These are phyloP conservation scores for Rhodotorula sp. DNA, from an alignment of 1,284 basidiomycete species.

Conservation along the genomic window DNA sequence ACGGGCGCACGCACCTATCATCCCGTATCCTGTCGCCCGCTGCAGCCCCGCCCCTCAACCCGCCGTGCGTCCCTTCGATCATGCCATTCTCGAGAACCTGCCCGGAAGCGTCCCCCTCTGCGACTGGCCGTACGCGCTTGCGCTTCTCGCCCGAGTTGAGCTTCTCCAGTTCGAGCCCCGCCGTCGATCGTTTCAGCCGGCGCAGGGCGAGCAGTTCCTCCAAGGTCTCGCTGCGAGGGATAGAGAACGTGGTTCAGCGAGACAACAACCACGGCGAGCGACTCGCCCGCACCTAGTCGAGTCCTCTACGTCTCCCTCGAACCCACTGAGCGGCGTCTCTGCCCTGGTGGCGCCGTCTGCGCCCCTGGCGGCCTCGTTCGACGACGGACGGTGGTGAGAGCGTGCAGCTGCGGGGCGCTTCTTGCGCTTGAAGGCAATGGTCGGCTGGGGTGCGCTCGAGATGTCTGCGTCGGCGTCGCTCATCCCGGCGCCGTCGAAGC, in stretches of 20 bases:
- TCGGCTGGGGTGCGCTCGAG: not conserved
- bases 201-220: slow-evolving; percentile 82
- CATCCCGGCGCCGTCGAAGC: not conserved
- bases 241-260: not conserved
- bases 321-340: not conserved
- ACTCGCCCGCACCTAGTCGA: slow-evolving; percentile 9
- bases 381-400: not conserved
- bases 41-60: slow-evolving; percentile 5
- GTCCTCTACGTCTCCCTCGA: slow-evolving; percentile 7
- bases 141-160: slow-evolving; percentile 73
- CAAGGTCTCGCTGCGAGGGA: slow-evolving; percentile 52
- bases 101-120: slow-evolving; percentile 50
- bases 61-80: slow-evolving; percentile 35
- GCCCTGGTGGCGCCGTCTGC: not conserved
- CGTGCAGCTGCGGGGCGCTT: slow-evolving; percentile 7
- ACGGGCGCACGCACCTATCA: slow-evolving; percentile 56
- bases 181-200: slow-evolving; percentile 64
- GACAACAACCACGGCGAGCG: not conserved
- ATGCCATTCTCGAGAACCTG: slow-evolving; percentile 26
- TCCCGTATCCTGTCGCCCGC: slow-evolving; percentile 32
- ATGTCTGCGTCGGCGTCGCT: not conserved
- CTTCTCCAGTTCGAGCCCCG: slow-evolving; percentile 82
- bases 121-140: slow-evolving; percentile 55
- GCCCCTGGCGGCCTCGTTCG: not conserved
- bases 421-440: slow-evolving; percentile 10